Base-by-base conservation (phyloP, 306 rosid species). In the Prunus mongolica region DNA sequence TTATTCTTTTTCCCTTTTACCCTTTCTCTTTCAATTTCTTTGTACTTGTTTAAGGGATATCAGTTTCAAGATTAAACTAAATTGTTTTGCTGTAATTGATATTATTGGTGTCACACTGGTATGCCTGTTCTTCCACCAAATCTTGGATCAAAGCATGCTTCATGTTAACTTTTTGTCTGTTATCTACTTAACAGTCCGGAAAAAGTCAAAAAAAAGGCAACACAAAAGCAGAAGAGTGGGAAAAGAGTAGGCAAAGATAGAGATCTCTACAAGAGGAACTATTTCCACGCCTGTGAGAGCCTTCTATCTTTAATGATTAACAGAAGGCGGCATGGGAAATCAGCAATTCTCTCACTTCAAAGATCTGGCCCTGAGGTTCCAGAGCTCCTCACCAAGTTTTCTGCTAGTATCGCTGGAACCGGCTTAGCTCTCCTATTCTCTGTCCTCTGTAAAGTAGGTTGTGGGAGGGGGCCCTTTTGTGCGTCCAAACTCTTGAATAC, bases 391-490 rank as follows among this genome's bases (percentile, higher is more conserved):
- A 82, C 88, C 45, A 90, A 86, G 75, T 78, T 91, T 77, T 89
- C 97, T 67, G 93, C 87, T 16, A 81, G 93, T 72, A 87, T 94
- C 12, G 96, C 94, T 12, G 98, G 98, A 76, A 89, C 97, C 5
- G 97, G 96, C 50, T 58, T 94, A 22, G 95, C 93, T 3, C 88
- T 94, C 58, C 86, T 94, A 52, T 79, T 94, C 84, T 86, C 94
- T 25, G 89, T 91, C 3, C 47, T 82, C 70, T 79, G 79, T 67
- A 84, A 90, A 55, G 56, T 89, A 52, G 89, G 91, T 68, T 84
- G 82, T 49, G 93, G 91, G 67, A 90, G 88, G 67, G 82, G 76
- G 44, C 82, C 88, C 66, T 62, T 94, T 24, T 84, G 89, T 82
- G 71, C 89, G n/a, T 82, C 90, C 12, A 85, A 74, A 73, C 72